Evolutionary conservation across 2,329 filamentous ascomycete genomes (phyloP), one percentile per base, ranked within the genome.

Genomic region (Zymoseptoria pseudotritici): DNA sequence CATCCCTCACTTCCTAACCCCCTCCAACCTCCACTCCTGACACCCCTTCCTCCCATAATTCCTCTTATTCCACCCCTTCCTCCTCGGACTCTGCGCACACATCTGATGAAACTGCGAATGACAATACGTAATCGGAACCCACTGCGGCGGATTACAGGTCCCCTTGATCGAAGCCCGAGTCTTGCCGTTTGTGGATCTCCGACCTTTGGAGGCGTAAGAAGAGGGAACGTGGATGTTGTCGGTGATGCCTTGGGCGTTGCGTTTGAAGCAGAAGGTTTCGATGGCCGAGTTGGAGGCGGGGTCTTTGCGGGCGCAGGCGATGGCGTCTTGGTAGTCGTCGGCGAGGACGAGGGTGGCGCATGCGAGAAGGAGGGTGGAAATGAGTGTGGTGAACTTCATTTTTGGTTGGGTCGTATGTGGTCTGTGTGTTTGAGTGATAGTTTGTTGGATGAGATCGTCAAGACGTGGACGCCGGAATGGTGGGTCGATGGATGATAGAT

Each of bases 51-150:
- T 59, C 36, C 65, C 65, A 63, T 58, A 66, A 53, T 53, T 50
- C 42, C 31, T 50, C 42, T 11, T 55, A 6, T 49, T 56, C 10
- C 55, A 57, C 4, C 64, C 64, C 36, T 52, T 58, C 26, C 22
- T 19, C 13, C 49, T 54, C 1, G 53, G 49, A 3, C 22, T 54
- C 21, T 61, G 29, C 7, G 63, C 66, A 54, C 67, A 70, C 46
- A 70, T 60, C 6, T 57, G 60, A 50, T 67, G 63, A 26, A 70
- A 65, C 59, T 70, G 67, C 36, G 64, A 50, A 22, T 52, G 20
- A 52, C 67, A 70, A 56, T 62, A 69, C 54, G 65, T 59, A 29
- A 53, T 31, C 7, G 67, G 66, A 3, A 70, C 57, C 63, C 64
- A 70, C 51, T 65, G 61, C 36, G 57, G 42, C 22, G 67, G 63